Evolutionary conservation across 768 basidiomycete species (phyloP), one percentile per base, ranked within the genome.

Genomic region (Neoboletus magnificus): DNA sequence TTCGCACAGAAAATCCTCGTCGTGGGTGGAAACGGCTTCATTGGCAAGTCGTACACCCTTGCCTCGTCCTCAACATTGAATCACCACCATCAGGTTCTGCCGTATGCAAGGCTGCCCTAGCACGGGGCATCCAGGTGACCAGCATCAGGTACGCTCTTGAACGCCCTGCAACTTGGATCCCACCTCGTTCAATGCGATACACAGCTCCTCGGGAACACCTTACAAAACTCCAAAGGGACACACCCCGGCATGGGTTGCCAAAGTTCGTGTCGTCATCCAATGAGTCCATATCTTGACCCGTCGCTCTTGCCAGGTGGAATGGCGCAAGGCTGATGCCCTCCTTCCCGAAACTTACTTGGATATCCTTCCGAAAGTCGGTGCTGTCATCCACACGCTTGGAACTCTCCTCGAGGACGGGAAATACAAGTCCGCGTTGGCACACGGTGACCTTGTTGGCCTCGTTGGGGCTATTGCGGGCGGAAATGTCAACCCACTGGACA

Each of bases 11-110:
- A 78, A 65, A 80, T 98, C 36, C 83, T 98, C n/a, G 93, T 99
- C 40, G 82, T 98, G 2, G 97, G 97, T n/a, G 97, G 97, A 43
- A 97, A 97, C 75, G 97, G 97, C 6, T 98, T 97, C 76, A 85
- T 99, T 65, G 96, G 95, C 90, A 60, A 57, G 74, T 56, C 12
- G 74, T 22, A 0, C 16, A 35, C 22, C 27, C 25, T 55, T 50
- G 42, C 30, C 23, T 27, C 22, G 27, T 27, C 27, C 57, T 20
- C 18, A 16, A 33, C 54, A 32, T 29, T 35, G 25, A 55, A n/a
- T 56, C 36, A 59, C 40, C 46, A 33, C 54, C 23, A 30, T 41
- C 71, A 97, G 95, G 97, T 49, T 98, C 97, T 27, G 89, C 94
- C 4, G 83, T 99, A 30, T 98, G 95, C 73, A 88, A 82, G 66